A percentile compares a stretch with the other conserved stretches of the same genome.
These are phyloP conservation scores for Drechslerella coelobrocha DNA, from an alignment of 2,329 filamentous ascomycete genomes.

Conservation along the genomic window DNA sequence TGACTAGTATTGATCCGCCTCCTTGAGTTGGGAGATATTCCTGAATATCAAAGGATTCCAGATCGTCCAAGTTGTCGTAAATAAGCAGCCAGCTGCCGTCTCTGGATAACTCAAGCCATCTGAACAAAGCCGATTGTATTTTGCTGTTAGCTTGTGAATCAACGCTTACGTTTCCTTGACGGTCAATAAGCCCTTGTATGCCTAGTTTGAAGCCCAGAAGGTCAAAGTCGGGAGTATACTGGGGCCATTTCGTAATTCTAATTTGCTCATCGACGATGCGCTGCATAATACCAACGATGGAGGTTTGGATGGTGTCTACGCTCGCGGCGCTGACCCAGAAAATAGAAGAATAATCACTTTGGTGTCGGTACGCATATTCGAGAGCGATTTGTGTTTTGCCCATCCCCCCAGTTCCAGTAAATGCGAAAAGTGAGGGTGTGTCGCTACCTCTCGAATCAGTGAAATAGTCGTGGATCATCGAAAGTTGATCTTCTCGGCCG, in stretches of 20 bases:
- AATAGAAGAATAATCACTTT: not conserved
- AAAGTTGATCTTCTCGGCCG: constrained; percentile 3
- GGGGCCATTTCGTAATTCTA: constrained; percentile 2
- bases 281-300: constrained; percentile 20
- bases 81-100: constrained; percentile 22
- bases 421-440: constrained; percentile 3
- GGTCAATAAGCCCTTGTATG: constrained; percentile 7
- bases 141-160: not conserved
- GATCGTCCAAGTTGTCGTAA: constrained; percentile 29
- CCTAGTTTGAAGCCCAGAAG: constrained; percentile 3
- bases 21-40: constrained; percentile 23
- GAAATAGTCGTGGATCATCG: not conserved
- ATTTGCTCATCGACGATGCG: constrained; percentile 16
- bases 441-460: not conserved
- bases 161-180: constrained; percentile 8
- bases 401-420: constrained; percentile 20
- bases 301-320: constrained; percentile 8
- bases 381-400: constrained; percentile 22
- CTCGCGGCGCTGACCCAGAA: constrained; percentile 18
- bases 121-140: constrained; percentile 10
- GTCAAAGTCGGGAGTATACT: constrained; percentile 8
- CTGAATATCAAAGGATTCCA: constrained; percentile 2
- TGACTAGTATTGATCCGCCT: constrained; percentile 11
- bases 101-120: constrained; percentile 1
- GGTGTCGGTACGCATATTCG: constrained; percentile 18